Evolutionary conservation across 345 rosid genomes (phyloP), one percentile per base, ranked within the genome.

Genomic region (Firmiana major): DNA sequence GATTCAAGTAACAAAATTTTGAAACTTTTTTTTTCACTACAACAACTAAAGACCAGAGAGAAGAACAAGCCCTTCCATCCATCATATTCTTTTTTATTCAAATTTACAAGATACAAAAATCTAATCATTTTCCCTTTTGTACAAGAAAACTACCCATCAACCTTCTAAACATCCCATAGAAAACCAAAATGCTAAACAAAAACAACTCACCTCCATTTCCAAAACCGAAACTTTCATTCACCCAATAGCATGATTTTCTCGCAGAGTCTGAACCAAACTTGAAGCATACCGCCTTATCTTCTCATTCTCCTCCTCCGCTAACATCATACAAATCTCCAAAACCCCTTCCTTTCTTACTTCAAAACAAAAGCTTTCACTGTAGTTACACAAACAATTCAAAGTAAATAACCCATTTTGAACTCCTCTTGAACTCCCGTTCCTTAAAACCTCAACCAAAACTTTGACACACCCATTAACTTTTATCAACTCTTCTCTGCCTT

Each of bases 401-500:
- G 97, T 91, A 79, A 90, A 88, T 74, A 93, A 83, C 11, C 92
- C 89, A 82, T 89, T 88, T 76, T 91, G 92, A 63, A 96, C 84
- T 24, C 92, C 97, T 81, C 84, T 92, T 43, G 85, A 76, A 24
- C 90, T 85, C 69, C 98, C 95, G 75, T 80, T 84, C 82, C 80
- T 86, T 79, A 90, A 72, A 63, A 88, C 89, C 12, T 84, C 79
- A 17, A 88, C 90, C 83, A 96, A 84, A 80, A 91, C 87, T 46
- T 84, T 80, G 54, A 91, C 87, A 73, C 89, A 86, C 15, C 92
- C 94, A 79, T 59, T 57, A 40, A 83, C 79, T 81, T 81, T 87
- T 9, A 76, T 84, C 92, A 92, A 90, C 76, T 86, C 92, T 36
- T 90, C 94, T 76, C 97, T 88, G 60, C 98, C 99, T 82, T 93